These are phyloP conservation scores for Echites panduratus DNA, from an alignment of 257 asterid species.

Conservation along the genomic window DNA sequence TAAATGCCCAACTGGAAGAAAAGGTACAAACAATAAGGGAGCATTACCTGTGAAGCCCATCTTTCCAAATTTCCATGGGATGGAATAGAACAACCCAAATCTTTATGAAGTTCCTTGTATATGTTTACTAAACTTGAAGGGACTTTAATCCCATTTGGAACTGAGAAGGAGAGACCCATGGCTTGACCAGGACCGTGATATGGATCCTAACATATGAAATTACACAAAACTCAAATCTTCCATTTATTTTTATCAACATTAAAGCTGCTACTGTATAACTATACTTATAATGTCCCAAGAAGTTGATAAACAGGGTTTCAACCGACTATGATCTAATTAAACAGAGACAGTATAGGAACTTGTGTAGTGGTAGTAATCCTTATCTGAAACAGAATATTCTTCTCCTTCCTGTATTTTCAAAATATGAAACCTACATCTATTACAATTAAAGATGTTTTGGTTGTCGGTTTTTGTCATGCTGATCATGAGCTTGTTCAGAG, in stretches of 20 bases:
- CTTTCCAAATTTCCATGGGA: conserved; percentile 75
- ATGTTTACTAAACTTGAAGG: conserved; percentile 91
- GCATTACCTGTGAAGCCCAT: conserved; percentile 87
- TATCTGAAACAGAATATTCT: neutral
- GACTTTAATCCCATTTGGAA: conserved; percentile 70
- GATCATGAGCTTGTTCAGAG: neutral
- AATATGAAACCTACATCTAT: neutral
- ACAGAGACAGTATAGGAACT: neutral
- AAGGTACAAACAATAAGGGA: conserved; percentile 11
- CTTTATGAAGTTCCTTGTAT: conserved; percentile 82
- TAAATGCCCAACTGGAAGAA: neutral
- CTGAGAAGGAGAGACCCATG: conserved; percentile 98
- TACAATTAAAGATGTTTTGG: neutral
- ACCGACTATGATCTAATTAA: neutral
- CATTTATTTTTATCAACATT: neutral
- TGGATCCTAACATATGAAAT: conserved; percentile 58
- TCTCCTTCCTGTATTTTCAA: neutral
- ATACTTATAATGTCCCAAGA: neutral
- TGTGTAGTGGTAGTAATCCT: neutral
- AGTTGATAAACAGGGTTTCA: neutral
- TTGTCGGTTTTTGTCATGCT: neutral
- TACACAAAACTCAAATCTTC: conserved; percentile 1
- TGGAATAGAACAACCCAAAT: conserved; percentile 79
- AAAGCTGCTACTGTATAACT: neutral
- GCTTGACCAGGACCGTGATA: conserved; percentile 99